phyloP scores from a whole-genome alignment of 768 basidiomycete genomes.

The Nevesoporus exiguus region DNA sequence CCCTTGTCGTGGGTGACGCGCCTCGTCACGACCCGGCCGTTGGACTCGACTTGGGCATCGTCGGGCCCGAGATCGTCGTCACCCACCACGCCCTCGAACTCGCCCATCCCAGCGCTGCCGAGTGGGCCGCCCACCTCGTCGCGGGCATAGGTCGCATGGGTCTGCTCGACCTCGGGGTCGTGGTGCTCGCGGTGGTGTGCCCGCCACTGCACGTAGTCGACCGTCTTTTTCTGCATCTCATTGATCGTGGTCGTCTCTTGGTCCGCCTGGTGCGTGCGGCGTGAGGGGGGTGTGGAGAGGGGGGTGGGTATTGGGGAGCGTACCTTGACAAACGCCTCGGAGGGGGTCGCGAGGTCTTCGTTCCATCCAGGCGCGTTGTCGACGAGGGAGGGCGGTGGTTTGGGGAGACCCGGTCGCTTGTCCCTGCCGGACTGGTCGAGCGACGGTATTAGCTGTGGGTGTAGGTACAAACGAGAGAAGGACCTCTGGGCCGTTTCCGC shows the following conservation, averaged over 20 bases:
- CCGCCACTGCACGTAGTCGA: constrained; percentile 10
- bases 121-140: constrained; percentile 30
- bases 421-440: constrained; percentile 45
- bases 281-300: not conserved
- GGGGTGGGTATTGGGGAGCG: not conserved
- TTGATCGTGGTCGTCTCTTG: constrained; percentile 8
- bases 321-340: constrained; percentile 68
- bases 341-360: constrained; percentile 57
- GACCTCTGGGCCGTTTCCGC: constrained; percentile 57
- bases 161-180: constrained; percentile 16
- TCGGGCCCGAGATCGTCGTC: constrained; percentile 30
- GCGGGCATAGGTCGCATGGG: constrained; percentile 27
- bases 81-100: constrained; percentile 30
- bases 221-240: constrained; percentile 25
- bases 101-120: constrained; percentile 27
- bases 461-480: not conserved
- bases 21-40: constrained; percentile 25
- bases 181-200: constrained; percentile 1
- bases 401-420: constrained; percentile 48
- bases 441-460: not conserved
- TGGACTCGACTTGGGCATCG: constrained; percentile 16
- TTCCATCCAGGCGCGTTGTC: constrained; percentile 69
- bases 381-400: constrained; percentile 41
- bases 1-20: constrained; percentile 11
- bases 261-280: constrained; percentile 22